Evolutionary conservation across 805 yeast species (phyloP), one percentile per base, ranked within the genome.

Genomic region (Candida vaughaniae): DNA sequence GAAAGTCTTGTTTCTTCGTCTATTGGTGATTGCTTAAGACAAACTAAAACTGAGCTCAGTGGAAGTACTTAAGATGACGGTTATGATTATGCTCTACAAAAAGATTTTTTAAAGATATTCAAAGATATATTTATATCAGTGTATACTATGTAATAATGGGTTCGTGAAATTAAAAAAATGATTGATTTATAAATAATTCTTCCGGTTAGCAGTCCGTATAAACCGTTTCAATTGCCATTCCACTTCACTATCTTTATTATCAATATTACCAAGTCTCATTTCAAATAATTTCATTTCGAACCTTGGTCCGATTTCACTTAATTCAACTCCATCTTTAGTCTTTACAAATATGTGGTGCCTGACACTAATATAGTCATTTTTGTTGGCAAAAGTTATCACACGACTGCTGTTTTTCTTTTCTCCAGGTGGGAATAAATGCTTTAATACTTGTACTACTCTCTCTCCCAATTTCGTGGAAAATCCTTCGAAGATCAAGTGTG

Each of bases 251-350:
- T 93, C 97, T 65, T 86, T 86, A 59, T 91, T 89, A 50, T 93
- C 99, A 45, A 91, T 62, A 29, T 96, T 87, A 3, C 99, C 97
- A 48, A 93, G 71, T 53, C 82, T 77, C 47, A 93, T 66, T 60
- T 91, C 97, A 58, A 80, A 93, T 47, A 93, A 66, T 57, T 89
- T 78, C 98, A 93, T 90, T 63, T 93, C 99, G 52, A 93, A 93
- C 45, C 99, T 72, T n/a, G 99, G 99, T 0, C 99, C 99, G 25
- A 93, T 85, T 59, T 93, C 99, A 41, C 96, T 90, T 39, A 93
- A 64, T 58, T 93, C 98, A 2, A 89, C 96, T 23, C 80, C 75
- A 45, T 89, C 96, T 49, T 83, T 82, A 0, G 96, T 88, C 56
- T 79, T 82, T 4, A 89, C 96, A 58, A 85, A 93, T 1, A 93